Conservation (phyloP, 805 yeast species). For the Yamadazyma takamatsuzukensis region DNA sequence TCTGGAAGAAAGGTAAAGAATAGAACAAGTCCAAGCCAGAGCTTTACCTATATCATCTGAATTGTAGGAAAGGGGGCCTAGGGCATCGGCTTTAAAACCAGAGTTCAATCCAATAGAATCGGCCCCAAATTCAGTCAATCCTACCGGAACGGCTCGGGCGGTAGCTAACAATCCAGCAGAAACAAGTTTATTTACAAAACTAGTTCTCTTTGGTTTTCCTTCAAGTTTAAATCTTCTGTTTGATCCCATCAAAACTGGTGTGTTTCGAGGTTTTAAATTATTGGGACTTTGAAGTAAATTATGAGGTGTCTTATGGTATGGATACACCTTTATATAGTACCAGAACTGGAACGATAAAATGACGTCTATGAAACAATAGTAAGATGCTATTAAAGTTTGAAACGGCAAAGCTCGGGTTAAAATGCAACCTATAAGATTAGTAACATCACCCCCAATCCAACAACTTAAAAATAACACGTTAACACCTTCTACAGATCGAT, state of each 20-base stretch:
- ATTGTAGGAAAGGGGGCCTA: not conserved
- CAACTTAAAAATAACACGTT: conserved; percentile 26
- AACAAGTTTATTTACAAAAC: conserved; percentile 4
- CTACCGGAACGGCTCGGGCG: conserved; percentile 8
- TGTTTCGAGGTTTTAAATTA: conserved; percentile 19
- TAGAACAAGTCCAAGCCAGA: conserved; percentile 32
- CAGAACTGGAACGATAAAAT: conserved; percentile 67
- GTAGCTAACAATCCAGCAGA: conserved; percentile 7
- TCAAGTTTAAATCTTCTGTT: not conserved
- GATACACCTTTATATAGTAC: conserved; percentile 54
- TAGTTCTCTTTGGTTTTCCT: not conserved
- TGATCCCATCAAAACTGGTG: not conserved
- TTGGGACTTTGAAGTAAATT: conserved; percentile 36
- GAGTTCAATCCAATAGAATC: not conserved
- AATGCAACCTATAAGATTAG: conserved; percentile 65
- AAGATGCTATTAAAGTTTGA: conserved; percentile 67
- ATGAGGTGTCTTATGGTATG: conserved; percentile 36
- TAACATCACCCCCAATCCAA: conserved; percentile 39
- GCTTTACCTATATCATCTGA: conserved; percentile 19
- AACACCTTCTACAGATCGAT: conserved; percentile 34
- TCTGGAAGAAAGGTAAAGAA: conserved; percentile 29
- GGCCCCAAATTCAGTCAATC: too few relatives aligned
- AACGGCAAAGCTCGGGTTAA: conserved; percentile 78
- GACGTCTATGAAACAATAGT: conserved; percentile 70
- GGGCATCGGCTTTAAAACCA: not conserved